phyloP scores from a whole-genome alignment of 225 moss, liverwort and hornwort genomes.

The Anthoceros angustus region DNA sequence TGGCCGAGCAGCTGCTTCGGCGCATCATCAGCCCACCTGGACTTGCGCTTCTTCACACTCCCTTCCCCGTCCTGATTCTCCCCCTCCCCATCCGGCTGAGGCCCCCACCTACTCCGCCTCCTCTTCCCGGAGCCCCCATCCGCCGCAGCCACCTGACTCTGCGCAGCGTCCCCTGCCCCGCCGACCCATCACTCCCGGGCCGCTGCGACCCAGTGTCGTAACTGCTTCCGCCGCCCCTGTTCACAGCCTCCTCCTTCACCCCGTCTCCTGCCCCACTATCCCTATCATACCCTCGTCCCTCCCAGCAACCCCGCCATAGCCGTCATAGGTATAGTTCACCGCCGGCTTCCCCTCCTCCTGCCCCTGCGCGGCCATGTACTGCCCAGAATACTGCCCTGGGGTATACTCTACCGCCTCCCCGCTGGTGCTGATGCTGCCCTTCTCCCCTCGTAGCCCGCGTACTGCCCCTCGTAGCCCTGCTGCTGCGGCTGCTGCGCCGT shows the following conservation, averaged over 20 bases:
- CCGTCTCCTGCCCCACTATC: too few species aligned
- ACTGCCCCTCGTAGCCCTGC: background rate
- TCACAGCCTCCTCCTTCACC: too few species aligned
- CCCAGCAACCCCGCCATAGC: constrained; percentile 20
- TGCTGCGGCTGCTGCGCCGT: background rate
- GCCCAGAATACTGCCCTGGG: too few species aligned
- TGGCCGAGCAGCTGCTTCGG: constrained; percentile 75
- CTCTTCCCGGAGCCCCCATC: constrained; percentile 76
- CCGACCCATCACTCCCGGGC: too few species aligned
- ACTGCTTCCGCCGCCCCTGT: constrained; percentile 5
- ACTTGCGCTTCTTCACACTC: constrained; percentile 85
- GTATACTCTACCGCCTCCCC: too few species aligned
- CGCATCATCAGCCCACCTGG: constrained; percentile 94
- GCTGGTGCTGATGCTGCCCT: background rate
- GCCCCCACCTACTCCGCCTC: constrained; percentile 92
- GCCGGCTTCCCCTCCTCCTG: constrained; percentile 10
- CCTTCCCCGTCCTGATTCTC: constrained; percentile 68
- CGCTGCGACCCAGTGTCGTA: too few species aligned
- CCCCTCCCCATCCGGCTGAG: constrained; percentile 73
- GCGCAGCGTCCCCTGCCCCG: constrained; percentile 17
- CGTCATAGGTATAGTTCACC: constrained; percentile 14
- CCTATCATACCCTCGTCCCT: too few species aligned
- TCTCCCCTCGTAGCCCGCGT: background rate
- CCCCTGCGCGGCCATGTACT: constrained; percentile 5
- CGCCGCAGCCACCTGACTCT: constrained; percentile 16